A percentile compares a stretch with the other conserved stretches of the same genome.
phyloP scores from a whole-genome alignment of 208 protist genomes.

The Trichomonas gallinae region DNA sequence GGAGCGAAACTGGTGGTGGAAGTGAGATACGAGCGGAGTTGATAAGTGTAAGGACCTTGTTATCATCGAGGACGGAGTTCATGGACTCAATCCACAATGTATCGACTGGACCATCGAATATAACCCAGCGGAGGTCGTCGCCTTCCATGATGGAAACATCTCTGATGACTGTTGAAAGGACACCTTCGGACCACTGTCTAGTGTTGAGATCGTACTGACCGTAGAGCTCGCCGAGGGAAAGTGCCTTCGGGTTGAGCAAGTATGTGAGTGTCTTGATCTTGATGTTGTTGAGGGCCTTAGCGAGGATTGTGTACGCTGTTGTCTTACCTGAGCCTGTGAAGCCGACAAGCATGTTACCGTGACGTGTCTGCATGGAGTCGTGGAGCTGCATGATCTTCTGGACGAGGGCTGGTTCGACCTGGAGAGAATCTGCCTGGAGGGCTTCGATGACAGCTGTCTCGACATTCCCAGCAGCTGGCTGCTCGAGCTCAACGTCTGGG shows the following conservation, averaged over 20 bases:
- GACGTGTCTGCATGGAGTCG: conserved; percentile 78
- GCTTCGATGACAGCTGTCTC: conserved; percentile 54
- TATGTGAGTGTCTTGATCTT: conserved; percentile 22
- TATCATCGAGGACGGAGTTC: conserved; percentile 98
- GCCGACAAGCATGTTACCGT: conserved; percentile 93
- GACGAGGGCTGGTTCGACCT: conserved; percentile 30
- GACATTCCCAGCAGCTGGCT: conserved; percentile 59
- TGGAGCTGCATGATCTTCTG: conserved; percentile 77
- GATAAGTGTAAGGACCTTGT: conserved; percentile 94
- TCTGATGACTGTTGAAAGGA: conserved; percentile 75
- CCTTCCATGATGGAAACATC: conserved; percentile 68
- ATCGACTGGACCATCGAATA: conserved; percentile 93
- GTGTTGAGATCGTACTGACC: conserved; percentile 82
- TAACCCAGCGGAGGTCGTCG: conserved; percentile 78
- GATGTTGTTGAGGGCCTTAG: conserved; percentile 39
- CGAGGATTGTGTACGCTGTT: conserved; percentile 69
- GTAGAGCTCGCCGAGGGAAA: conserved; percentile 86
- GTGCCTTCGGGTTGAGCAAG: conserved; percentile 84
- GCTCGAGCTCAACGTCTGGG: conserved; percentile 63
- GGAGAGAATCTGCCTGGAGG: conserved; percentile 49
- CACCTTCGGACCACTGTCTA: conserved; percentile 91
- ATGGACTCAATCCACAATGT: conserved; percentile 97
- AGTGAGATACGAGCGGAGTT: conserved; percentile 88
- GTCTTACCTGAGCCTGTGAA: conserved; percentile 77
- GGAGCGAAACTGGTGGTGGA: conserved; percentile 72